Evolutionary conservation across 768 basidiomycete species (phyloP), one percentile per base, ranked within the genome.

Genomic region (Xanthoconium purpureum): DNA sequence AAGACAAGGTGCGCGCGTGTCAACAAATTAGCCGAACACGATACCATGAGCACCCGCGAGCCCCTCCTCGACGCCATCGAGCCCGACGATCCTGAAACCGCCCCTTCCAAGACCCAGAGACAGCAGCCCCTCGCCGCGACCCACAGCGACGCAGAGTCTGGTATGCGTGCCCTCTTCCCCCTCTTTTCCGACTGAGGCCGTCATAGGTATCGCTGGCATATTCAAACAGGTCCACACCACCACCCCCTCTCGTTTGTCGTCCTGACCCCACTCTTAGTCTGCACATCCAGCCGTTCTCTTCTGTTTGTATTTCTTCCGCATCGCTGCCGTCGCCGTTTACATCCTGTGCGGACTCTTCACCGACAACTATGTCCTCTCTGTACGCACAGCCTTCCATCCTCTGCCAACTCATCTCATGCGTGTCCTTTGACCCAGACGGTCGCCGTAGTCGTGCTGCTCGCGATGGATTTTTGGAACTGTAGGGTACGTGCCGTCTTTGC

Each of bases 391-490:
- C 24, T 51, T 51, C 17, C 6, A 18, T 24, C 43, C 17, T 43
- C 7, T 8, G 36, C 46, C 43, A 37, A 10, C 43, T 18, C 51
- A 20, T 49, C 54, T 52, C 42, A 52, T 40, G 24, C 37, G 17
- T 20, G 42, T 50, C 29, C 28, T 28, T 47, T 37, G 20, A 30
- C 54, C 24, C 65, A 87, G 85, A 96, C 94, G 28, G 95, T 99
- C 5, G 73, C 84, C 10, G 96, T 98, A 0, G 97, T 98, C 20
- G 87, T 98, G 2, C 78, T 99, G 15, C 83, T 99, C 28, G 90
- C 95, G 0, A 89, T 96, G 84, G 97, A 99, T 74, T 99, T 99
- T 72, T 99, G 96, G 97, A 98, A 96, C 65, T 94, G 92, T 62
- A 78, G 94, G 70, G 92, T 94, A 66, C 57, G 83, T 57, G 30